A percentile compares a stretch with the other conserved stretches of the same genome.
These are phyloP conservation scores for Elsinoe fawcettii DNA, from an alignment of 2,329 filamentous ascomycete species.

Conservation along the genomic window DNA sequence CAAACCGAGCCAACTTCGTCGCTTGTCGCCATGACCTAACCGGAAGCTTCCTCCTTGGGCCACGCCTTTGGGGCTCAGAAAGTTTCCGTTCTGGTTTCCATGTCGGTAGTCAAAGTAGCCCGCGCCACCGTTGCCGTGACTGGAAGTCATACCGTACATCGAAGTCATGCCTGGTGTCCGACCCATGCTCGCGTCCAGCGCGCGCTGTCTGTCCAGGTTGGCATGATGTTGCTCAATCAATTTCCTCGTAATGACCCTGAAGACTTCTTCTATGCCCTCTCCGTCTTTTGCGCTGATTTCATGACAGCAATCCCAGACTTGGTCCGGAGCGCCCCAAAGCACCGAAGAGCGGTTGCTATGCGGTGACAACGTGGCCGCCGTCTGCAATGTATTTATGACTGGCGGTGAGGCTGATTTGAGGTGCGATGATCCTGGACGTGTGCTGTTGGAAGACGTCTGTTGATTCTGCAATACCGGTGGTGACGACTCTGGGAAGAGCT, in stretches of 20 bases:
- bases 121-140: slow-evolving; percentile 24
- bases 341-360: slow-evolving; percentile 54
- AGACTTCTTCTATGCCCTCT: slow-evolving; percentile 94
- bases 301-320: slow-evolving; percentile 94
- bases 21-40: slow-evolving; percentile 52
- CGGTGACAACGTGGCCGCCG: slow-evolving; percentile 39
- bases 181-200: slow-evolving; percentile 36
- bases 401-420: slow-evolving; percentile 15
- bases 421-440: slow-evolving; percentile 15
- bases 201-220: slow-evolving; percentile 44
- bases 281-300: slow-evolving; percentile 92
- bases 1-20: slow-evolving; percentile 56
- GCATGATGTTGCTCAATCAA: slow-evolving; percentile 63
- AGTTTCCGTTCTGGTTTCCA: slow-evolving; percentile 35
- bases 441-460: slow-evolving; percentile 41
- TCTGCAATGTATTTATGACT: slow-evolving; percentile 32
- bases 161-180: slow-evolving; percentile 36
- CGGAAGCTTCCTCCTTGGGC: slow-evolving; percentile 44
- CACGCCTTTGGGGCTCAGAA: background rate
- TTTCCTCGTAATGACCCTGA: slow-evolving; percentile 81
- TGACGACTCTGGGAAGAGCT: slow-evolving; percentile 63
- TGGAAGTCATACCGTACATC: background rate
- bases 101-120: slow-evolving; percentile 44
- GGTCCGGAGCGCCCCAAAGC: slow-evolving; percentile 77
- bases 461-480: slow-evolving; percentile 48